Evolutionary conservation across 2,329 filamentous ascomycete genomes (phyloP), one percentile per base, ranked within the genome.

Genomic region (Proliferodiscus dingleyae): DNA sequence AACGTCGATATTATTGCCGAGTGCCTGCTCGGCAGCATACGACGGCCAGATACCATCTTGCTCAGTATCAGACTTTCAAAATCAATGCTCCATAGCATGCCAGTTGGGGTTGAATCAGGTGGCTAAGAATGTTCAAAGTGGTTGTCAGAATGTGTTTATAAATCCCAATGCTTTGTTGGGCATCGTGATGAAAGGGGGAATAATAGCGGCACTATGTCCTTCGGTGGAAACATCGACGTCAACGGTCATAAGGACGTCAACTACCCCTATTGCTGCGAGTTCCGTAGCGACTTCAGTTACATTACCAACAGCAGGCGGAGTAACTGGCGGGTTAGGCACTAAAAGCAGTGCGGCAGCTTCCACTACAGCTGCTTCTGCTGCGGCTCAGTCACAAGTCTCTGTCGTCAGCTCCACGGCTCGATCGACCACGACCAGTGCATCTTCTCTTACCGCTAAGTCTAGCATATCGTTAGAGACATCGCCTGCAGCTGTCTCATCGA

Each of bases 101-200:
- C 41, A 56, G 38, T n/a, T 45, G 2, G 53, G 43, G 4, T 39
- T 64, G n/a, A 30, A 43, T 9, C 23, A 37, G 6, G 42, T 54
- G 22, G 54, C 54, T 26, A 24, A 24, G 13, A 38, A 37, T 33
- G 60, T 64, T 10, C 44, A 16, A 10, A 38, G 30, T 6, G 49
- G 51, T 19, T 64, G 61, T 41, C 36, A 30, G 21, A 47, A 36
- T 11, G 49, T 55, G 3, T 22, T 15, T 16, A 58, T 57, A 6
- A 56, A 29, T 37, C 32, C 56, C 11, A 57, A 46, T 30, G 54
- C 58, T 11, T 45, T 64, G 21, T 38, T 64, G n/a, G 61, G 60
- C n/a, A 59, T 61, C 13, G 50, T 62, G 2, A 45, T 54, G 47
- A 51, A 36, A 41, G 61, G 61, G 39, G 56, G 53, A n/a, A 58